phyloP scores from a whole-genome alignment of 1,139 yeast species.

The Protomyces macrosporus region DNA sequence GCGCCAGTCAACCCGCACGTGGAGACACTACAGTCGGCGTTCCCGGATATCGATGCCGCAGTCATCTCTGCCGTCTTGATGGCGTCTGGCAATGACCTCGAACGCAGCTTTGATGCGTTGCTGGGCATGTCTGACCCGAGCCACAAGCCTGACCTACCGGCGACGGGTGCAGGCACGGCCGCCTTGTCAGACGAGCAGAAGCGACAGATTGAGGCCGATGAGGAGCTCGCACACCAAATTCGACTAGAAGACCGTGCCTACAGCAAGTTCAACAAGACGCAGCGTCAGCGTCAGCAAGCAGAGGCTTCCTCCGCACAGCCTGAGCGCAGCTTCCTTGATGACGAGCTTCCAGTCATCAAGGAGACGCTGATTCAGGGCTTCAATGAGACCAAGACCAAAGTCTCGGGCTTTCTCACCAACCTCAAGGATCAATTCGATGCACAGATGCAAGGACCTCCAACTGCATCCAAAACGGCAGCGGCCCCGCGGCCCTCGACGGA shows the following conservation, averaged over 20 bases:
- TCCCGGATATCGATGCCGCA: constrained; percentile 67
- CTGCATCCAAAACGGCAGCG: not conserved
- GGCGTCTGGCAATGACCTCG: constrained; percentile 75
- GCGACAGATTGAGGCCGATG: constrained; percentile 67
- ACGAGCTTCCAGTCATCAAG: constrained; percentile 59
- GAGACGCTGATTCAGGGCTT: constrained; percentile 70
- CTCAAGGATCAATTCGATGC: constrained; percentile 1
- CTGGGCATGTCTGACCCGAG: constrained; percentile 74
- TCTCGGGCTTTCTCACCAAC: constrained; percentile 9
- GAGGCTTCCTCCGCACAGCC: not conserved
- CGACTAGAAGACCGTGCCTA: constrained; percentile 34
- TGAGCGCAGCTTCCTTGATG: constrained; percentile 59
- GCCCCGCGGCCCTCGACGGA: not conserved
- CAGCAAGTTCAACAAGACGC: constrained; percentile 38
- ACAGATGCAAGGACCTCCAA: not conserved
- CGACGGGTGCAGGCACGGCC: constrained; percentile 35
- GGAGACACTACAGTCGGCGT: constrained; percentile 55
- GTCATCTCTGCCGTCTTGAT: constrained; percentile 72
- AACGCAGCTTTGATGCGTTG: constrained; percentile 83
- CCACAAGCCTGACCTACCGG: constrained; percentile 57
- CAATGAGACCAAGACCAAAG: constrained; percentile 74
- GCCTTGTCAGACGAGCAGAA: constrained; percentile 26
- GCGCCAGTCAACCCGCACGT: constrained; percentile 18
- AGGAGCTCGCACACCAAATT: constrained; percentile 70
- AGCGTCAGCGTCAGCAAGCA: constrained; percentile 1